phyloP scores from a whole-genome alignment of 2,329 filamentous ascomycete genomes.

The Pseudofabraea citricarpa region DNA sequence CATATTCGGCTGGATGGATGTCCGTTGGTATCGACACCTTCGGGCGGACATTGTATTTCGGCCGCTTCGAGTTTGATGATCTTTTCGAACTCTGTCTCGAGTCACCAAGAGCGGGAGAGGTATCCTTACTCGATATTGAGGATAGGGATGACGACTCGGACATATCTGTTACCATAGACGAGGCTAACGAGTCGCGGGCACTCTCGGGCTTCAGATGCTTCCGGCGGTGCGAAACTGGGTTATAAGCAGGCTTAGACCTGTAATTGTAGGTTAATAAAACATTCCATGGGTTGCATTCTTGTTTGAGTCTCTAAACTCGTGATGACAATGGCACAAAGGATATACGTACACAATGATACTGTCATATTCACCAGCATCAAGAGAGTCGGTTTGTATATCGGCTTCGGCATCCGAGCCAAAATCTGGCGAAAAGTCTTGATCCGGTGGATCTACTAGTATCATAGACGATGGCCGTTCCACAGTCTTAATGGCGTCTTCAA shows the following conservation, averaged over 20 bases:
- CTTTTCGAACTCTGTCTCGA: conserved; percentile 26
- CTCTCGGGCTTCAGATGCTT: conserved; percentile 26
- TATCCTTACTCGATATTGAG: conserved; percentile 57
- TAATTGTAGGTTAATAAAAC: conserved; percentile 17
- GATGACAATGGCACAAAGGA: no score
- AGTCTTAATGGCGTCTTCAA: conserved; percentile 18
- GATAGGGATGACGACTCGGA: conserved; percentile 45
- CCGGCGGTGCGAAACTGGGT: conserved; percentile 18
- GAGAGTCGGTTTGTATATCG: conserved; percentile 12
- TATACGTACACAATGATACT: conserved; percentile 22
- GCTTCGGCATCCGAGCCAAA: conserved; percentile 10
- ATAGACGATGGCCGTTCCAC: conserved; percentile 17
- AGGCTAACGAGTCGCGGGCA: conserved; percentile 40
- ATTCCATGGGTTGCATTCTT: background rate
- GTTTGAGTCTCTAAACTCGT: conserved; percentile 7
- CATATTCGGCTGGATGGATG: conserved; percentile 71
- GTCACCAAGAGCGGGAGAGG: conserved; percentile 48
- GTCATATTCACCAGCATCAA: conserved; percentile 14
- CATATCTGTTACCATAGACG: conserved; percentile 49
- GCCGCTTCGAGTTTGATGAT: conserved; percentile 24
- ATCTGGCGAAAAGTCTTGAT: conserved; percentile 12
- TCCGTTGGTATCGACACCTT: conserved; percentile 80
- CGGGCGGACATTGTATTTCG: conserved; percentile 57
- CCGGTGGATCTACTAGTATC: conserved; percentile 22
- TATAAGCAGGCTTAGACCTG: conserved; percentile 18